These are phyloP conservation scores for Scheffersomyces coipomensis DNA, from an alignment of 805 yeast genomes.

Conservation along the genomic window DNA sequence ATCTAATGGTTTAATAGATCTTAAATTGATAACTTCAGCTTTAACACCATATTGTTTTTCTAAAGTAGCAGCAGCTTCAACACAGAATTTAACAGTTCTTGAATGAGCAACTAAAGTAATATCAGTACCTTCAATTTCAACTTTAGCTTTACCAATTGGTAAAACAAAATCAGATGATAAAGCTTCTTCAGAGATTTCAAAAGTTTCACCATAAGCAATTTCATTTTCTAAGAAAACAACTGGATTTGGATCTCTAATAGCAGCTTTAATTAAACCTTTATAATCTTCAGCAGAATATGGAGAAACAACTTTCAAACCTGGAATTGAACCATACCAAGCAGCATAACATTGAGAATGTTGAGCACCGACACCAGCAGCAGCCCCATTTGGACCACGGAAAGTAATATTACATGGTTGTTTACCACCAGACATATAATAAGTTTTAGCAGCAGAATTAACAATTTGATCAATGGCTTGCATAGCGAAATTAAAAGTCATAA, in stretches of 20 bases:
- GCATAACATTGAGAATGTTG: slow-evolving; percentile 98
- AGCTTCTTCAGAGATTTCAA: slow-evolving; percentile 87
- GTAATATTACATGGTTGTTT: slow-evolving; percentile 95
- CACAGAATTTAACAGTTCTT: slow-evolving; percentile 81
- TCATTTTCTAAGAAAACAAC: slow-evolving; percentile 96
- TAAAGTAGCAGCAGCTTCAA: slow-evolving; percentile 87
- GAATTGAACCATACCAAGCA: slow-evolving; percentile 97
- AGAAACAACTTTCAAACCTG: slow-evolving; percentile 94
- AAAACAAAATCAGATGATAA: slow-evolving; percentile 82
- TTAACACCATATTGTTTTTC: slow-evolving; percentile 82
- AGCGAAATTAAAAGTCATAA: slow-evolving; percentile 99
- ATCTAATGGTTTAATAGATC: slow-evolving; percentile 97
- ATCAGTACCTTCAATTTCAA: slow-evolving; percentile 92
- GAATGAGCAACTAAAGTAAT: slow-evolving; percentile 87
- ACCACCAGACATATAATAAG: slow-evolving; percentile 99
- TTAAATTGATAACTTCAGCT: slow-evolving; percentile 92
- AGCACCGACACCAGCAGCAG: slow-evolving; percentile 99
- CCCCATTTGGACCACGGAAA: slow-evolving; percentile 99
- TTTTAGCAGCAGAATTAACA: slow-evolving; percentile 97
- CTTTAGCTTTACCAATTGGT: slow-evolving; percentile 94
- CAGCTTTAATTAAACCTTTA: slow-evolving; percentile 92
- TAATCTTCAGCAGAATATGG: slow-evolving; percentile 96
- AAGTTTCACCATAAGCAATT: slow-evolving; percentile 87
- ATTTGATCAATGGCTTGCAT: slow-evolving; percentile 99
- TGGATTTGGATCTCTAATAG: slow-evolving; percentile 98